Evolutionary conservation across 140 eudicot genomes (phyloP), one percentile per base, ranked within the genome.

Genomic region (Flaveria floridana): DNA sequence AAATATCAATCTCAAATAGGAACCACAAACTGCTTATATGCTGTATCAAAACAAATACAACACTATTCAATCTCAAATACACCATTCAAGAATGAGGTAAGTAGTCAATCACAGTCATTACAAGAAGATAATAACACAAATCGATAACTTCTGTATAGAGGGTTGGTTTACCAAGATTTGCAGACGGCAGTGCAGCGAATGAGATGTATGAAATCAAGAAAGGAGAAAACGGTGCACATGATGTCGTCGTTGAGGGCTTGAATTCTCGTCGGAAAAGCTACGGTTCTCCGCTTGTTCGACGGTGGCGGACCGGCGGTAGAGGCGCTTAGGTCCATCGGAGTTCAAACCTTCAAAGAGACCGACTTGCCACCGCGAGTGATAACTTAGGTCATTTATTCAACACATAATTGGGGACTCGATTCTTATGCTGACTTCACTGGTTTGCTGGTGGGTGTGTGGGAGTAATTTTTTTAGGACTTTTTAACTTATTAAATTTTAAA

Each of bases 101-200:
- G 34, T 28, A 28, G 34, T 28, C 34, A 28, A 28, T 28, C 34
- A 28, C 34, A 28, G 34, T 28, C 34, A 28, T 28, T 28, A 28
- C 34, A 28, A 28, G 5, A 28, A 28, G 34, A 28, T 28, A 3
- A 28, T 28, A 28, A 28, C 41, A 44, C 14, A 9, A 52, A 16
- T 28, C 16, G 9, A 3, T 5, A 37, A 7, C 1, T 7, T 28
- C 9, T 28, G 39, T 34, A 7, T 48, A 6, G 26, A 65, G 7
- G 37, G 14, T 15, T 7, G 12, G 23, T 34, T 34, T 78, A 93
- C 98, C 98, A 93, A 8, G 88, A 90, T 61, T 84, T 90, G 88
- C 94, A 88, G 76, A 93, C 97, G 68, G 89, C 89, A 15, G 96
- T 82, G 87, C 94, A 90, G 71, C 91, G 95, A 80, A 85, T 63